Conservation (phyloP, 352 stramenopile species). For the Plasmopara viticola region DNA sequence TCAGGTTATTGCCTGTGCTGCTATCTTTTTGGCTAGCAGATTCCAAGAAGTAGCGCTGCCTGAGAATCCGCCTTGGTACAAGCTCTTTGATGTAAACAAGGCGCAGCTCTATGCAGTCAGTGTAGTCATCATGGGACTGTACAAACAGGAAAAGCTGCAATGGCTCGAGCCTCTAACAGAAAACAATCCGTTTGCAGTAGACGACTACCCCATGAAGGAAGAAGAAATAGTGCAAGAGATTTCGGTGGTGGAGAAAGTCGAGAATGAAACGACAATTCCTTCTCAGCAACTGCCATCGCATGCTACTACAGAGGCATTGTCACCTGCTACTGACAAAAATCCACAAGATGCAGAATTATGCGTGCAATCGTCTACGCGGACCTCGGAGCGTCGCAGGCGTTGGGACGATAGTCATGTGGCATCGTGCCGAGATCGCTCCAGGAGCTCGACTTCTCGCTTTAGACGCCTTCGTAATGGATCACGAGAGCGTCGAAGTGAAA, state of each 20-base stretch:
- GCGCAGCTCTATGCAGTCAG: slow-evolving; percentile 42
- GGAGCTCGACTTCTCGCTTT: slow-evolving; percentile 7
- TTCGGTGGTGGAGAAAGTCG: slow-evolving; percentile 3
- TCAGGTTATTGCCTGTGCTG: slow-evolving; percentile 85
- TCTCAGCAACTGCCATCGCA: slow-evolving; percentile 12
- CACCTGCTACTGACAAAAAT: neutral
- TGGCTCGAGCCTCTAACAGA: slow-evolving; percentile 75
- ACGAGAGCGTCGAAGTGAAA: slow-evolving; percentile 8
- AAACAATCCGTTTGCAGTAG: slow-evolving; percentile 54
- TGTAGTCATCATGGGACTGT: slow-evolving; percentile 53
- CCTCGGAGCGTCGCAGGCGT: slow-evolving; percentile 11
- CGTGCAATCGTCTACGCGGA: slow-evolving; percentile 4
- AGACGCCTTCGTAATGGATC: slow-evolving; percentile 17
- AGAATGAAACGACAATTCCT: slow-evolving; percentile 6
- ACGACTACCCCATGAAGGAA: slow-evolving; percentile 34
- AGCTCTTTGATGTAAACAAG: slow-evolving; percentile 61
- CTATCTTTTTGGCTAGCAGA: slow-evolving; percentile 82
- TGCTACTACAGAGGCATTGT: slow-evolving; percentile 1
- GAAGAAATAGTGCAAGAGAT: slow-evolving; percentile 7
- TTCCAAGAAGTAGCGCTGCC: slow-evolving; percentile 50
- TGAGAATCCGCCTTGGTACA: slow-evolving; percentile 51
- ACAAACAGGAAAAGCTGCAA: slow-evolving; percentile 43
- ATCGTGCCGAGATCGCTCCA: slow-evolving; percentile 3
- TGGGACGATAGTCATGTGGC: slow-evolving; percentile 18
- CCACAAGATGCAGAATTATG: slow-evolving; percentile 1